phyloP scores from a whole-genome alignment of 2,329 filamentous ascomycete species.

The Aplosporella prunicola region DNA sequence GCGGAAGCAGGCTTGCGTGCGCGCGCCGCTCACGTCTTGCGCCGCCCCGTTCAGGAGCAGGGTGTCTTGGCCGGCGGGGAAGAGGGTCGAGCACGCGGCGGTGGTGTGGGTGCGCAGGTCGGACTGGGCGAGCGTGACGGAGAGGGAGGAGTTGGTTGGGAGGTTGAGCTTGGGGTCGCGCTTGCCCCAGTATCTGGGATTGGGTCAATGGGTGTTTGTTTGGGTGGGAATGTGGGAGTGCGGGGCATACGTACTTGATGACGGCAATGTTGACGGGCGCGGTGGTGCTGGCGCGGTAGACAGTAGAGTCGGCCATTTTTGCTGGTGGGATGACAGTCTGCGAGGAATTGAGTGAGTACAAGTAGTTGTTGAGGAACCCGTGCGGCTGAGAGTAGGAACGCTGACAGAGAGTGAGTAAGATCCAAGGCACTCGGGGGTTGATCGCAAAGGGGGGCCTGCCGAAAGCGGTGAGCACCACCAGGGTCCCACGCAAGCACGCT shows the following conservation, averaged over 20 bases:
- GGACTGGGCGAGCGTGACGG: conserved; percentile 87
- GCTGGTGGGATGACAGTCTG: too few relatives aligned
- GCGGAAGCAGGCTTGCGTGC: conserved; percentile 90
- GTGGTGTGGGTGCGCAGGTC: conserved; percentile 95
- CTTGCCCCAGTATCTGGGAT: conserved; percentile 84
- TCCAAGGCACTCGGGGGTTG: too few relatives aligned
- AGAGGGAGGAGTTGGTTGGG: conserved; percentile 94
- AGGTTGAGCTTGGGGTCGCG: conserved; percentile 89
- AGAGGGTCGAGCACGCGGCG: conserved; percentile 73
- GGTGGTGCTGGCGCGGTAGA: conserved; percentile 90
- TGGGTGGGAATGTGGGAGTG: conserved; percentile 14
- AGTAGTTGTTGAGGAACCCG: too few relatives aligned
- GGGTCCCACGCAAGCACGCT: too few relatives aligned
- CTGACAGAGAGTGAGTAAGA: too few relatives aligned
- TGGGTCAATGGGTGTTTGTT: conserved; percentile 4
- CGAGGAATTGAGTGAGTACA: too few relatives aligned
- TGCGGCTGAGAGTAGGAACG: too few relatives aligned
- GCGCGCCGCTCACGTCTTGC: conserved; percentile 77
- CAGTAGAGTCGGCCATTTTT: conserved; percentile 38
- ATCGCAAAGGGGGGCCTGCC: too few relatives aligned
- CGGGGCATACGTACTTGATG: conserved; percentile 60
- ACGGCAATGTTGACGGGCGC: conserved; percentile 97
- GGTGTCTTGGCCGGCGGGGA: conserved; percentile 54
- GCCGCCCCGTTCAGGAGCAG: conserved; percentile 75
- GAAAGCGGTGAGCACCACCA: too few relatives aligned